phyloP scores from a whole-genome alignment of 2,329 filamentous ascomycete genomes.

The Curvularia hawaiiensis region DNA sequence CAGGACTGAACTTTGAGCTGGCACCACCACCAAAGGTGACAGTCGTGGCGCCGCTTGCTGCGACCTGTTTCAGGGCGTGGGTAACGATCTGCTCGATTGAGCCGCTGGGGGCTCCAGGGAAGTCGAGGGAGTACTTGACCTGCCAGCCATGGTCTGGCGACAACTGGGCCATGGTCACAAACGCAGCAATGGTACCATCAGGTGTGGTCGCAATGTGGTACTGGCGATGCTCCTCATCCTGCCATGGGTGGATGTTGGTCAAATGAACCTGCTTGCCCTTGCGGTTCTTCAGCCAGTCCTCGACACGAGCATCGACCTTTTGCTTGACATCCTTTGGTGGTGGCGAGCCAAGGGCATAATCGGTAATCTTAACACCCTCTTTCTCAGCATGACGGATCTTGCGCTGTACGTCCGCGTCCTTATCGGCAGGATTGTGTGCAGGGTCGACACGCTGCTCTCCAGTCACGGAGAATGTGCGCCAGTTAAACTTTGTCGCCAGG shows the following conservation, averaged over 20 bases:
- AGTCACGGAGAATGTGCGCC: conserved; percentile 86
- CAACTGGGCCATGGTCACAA: conserved; percentile 84
- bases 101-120: conserved; percentile 83
- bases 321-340: conserved; percentile 69
- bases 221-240: conserved; percentile 79
- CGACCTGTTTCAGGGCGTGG: conserved; percentile 67
- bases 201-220: conserved; percentile 82
- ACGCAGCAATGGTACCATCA: conserved; percentile 72
- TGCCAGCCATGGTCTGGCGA: conserved; percentile 85
- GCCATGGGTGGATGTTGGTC: conserved; percentile 88
- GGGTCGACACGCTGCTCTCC: conserved; percentile 88
- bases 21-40: conserved; percentile 91
- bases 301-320: conserved; percentile 73
- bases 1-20: conserved; percentile 72
- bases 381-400: conserved; percentile 82
- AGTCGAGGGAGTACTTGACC: conserved; percentile 95
- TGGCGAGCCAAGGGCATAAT: conserved; percentile 68
- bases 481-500: conserved; percentile 78
- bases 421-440: conserved; percentile 67
- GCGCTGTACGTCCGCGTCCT: conserved; percentile 69
- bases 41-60: conserved; percentile 62
- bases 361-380: conserved; percentile 80
- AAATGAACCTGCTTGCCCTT: conserved; percentile 89
- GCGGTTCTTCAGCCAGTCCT: conserved; percentile 78
- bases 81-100: conserved; percentile 85